Evolutionary conservation across 129 eudicot species (phyloP), one percentile per base, ranked within the genome.

Genomic region (Chrysanthemum lavandulifolium): DNA sequence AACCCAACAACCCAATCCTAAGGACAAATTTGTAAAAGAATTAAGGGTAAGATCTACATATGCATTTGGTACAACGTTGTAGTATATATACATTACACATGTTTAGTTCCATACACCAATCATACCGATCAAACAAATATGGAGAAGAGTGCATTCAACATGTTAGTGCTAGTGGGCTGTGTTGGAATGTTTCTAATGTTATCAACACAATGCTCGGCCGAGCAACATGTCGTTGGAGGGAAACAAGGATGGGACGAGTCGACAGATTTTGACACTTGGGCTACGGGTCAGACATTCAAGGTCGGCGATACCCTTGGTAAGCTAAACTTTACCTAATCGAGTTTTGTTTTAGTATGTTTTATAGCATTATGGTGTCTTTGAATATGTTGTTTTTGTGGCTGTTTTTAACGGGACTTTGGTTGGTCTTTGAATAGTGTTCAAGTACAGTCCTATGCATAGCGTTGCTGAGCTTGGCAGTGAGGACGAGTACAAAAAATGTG

Each of bases 191-290:
- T 74, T 36, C 5, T 61, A 19, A 47, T 80, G 45, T 4, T 77
- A 9, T 53, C 25, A 27, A 52, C 57, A 49, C 82, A 79, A 69
- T 75, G 65, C 11, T 61, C 55, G 7, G 91, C 85, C 1, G 78
- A 79, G 10, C 85, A 84, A 67, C 89, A 87, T 63, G 82, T 33
- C 0, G 97, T 91, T 3, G 97, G 97, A 57, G 97, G 97, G 77
- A 91, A 89, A 76, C 89, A 84, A 76, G 97, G 97, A 16, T 91
- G 97, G 97, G 95, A 83, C 47, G 85, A 87, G 67, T 91, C 95
- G 18, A 82, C 85, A 0, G 95, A 87, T 67, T 87, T 85, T 62
- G 72, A 74, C 49, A 59, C 97, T 1, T 91, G 97, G 97, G 86
- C 89, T 45, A 81, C 95, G 1, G 82, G 85, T 61, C 83, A 91